Evolutionary conservation across 352 stramenopile species (phyloP).

Genomic region (Globisporangium ultimum): DNA sequence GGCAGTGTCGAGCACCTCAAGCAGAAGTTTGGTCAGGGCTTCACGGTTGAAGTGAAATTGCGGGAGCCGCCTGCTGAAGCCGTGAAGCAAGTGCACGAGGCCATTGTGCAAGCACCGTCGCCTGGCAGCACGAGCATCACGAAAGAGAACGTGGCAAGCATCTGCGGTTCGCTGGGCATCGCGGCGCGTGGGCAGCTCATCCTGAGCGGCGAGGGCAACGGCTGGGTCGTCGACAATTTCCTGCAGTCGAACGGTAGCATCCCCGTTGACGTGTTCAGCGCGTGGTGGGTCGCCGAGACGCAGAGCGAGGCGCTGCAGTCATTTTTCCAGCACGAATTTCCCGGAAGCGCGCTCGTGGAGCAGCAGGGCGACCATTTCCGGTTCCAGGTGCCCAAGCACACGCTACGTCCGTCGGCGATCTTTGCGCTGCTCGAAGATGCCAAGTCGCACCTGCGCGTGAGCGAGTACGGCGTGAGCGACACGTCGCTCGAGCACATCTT

Average conservation of each 20-base stretch:
- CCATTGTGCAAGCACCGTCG: constrained; percentile 1
- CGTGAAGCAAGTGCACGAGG: constrained; percentile 7
- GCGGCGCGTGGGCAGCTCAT: constrained; percentile 31
- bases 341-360: constrained; percentile 43
- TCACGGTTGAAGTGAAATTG: constrained; percentile 86
- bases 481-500: constrained; percentile 92
- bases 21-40: constrained; percentile 94
- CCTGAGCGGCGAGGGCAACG: constrained; percentile 31
- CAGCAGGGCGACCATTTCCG: constrained; percentile 65
- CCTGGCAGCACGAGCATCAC: constrained; percentile 15
- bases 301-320: constrained; percentile 29
- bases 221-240: constrained; percentile 37
- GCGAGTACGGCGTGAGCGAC: constrained; percentile 86
- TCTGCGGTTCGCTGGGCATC: constrained; percentile 31
- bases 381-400: constrained; percentile 67
- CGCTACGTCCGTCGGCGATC: constrained; percentile 39
- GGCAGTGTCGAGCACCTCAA: constrained; percentile 93
- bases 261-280: constrained; percentile 46
- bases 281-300: constrained; percentile 56
- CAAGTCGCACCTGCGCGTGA: constrained; percentile 54
- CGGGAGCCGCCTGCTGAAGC: constrained; percentile 22
- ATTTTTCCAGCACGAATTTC: constrained; percentile 46
- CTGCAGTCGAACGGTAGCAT: constrained; percentile 41
- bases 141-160: constrained; percentile 21
- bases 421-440: constrained; percentile 72